Percentiles rank a stretch among this genome's conserved stretches.
Conservation (phyloP, 768 basidiomycete genomes). For the Mycena belliarum region DNA sequence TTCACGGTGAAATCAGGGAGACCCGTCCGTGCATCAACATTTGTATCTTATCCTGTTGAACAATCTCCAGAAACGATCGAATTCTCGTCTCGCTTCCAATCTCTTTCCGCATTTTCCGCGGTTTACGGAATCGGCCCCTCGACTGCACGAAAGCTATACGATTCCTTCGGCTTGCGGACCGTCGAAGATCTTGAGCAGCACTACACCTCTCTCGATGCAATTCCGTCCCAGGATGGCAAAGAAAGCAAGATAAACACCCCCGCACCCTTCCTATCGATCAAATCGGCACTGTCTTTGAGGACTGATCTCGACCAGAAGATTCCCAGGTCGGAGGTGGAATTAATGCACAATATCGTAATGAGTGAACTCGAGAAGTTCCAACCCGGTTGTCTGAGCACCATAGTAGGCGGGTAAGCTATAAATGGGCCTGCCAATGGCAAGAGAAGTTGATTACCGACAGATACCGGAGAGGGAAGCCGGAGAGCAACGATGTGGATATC, state of each 20-base stretch:
- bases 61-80: conserved; percentile 46
- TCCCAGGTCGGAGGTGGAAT: conserved; percentile 73
- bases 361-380: conserved; percentile 62
- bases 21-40: conserved; percentile 39
- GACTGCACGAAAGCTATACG: conserved; percentile 68
- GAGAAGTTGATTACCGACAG: conserved; percentile 36
- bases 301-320: conserved; percentile 60
- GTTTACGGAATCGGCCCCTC: conserved; percentile 75
- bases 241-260: conserved; percentile 16
- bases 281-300: conserved; percentile 59
- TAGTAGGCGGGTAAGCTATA: conserved; percentile 75
- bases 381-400: conserved; percentile 68
- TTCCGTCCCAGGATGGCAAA: conserved; percentile 18
- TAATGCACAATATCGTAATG: conserved; percentile 70
- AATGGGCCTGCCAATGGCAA: background rate
- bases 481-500: conserved; percentile 88
- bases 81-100: conserved; percentile 52
- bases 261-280: conserved; percentile 43
- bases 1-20: conserved; percentile 58
- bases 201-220: conserved; percentile 46
- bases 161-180: conserved; percentile 58
- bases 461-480: conserved; percentile 79
- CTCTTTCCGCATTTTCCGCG: conserved; percentile 58
- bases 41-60: background rate
- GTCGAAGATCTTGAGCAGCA: conserved; percentile 69